Evolutionary conservation across 805 yeast species (phyloP).

Genomic region (Pichia californica): DNA sequence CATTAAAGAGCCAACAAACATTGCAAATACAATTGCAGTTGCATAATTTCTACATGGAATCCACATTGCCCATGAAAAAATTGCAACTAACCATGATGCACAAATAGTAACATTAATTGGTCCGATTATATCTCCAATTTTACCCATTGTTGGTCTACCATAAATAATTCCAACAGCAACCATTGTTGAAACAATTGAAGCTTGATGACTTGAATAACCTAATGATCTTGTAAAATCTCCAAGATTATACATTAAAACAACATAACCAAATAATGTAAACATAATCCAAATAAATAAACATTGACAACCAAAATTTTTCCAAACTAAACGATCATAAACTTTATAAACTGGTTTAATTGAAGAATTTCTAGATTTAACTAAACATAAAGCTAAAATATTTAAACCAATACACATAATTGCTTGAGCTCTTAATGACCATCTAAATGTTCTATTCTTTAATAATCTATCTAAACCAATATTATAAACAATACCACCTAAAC

Average conservation of each 20-base stretch:
- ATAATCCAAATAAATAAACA: slow-evolving; percentile 34
- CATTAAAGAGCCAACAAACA: slow-evolving; percentile 51
- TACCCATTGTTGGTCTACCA: slow-evolving; percentile 54
- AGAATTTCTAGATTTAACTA: slow-evolving; percentile 34
- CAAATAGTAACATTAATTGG: slow-evolving; percentile 39
- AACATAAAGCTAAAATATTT: slow-evolving; percentile 27
- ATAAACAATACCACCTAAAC: slow-evolving; percentile 45
- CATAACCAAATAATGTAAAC: slow-evolving; percentile 54
- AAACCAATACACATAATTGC: slow-evolving; percentile 35
- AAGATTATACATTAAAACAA: slow-evolving; percentile 49
- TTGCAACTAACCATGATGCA: slow-evolving; percentile 33
- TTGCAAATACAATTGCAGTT: slow-evolving; percentile 45
- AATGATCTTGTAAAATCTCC: slow-evolving; percentile 54
- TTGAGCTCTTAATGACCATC: slow-evolving; percentile 48
- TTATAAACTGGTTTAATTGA: slow-evolving; percentile 31
- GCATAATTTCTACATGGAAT: slow-evolving; percentile 52
- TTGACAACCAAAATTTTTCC: slow-evolving; percentile 31
- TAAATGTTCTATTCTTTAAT: slow-evolving; percentile 31
- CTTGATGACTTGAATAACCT: slow-evolving; percentile 50
- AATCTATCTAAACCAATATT: slow-evolving; percentile 43
- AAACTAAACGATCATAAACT: slow-evolving; percentile 36
- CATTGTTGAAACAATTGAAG: slow-evolving; percentile 55
- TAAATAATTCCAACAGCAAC: slow-evolving; percentile 48
- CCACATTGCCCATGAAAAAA: slow-evolving; percentile 47
- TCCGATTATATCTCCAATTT: slow-evolving; percentile 44